Percentiles rank a stretch among this genome's conserved stretches.
These are phyloP conservation scores for Cladophialophora exuberans DNA, from an alignment of 2,329 filamentous ascomycete genomes.

Conservation along the genomic window DNA sequence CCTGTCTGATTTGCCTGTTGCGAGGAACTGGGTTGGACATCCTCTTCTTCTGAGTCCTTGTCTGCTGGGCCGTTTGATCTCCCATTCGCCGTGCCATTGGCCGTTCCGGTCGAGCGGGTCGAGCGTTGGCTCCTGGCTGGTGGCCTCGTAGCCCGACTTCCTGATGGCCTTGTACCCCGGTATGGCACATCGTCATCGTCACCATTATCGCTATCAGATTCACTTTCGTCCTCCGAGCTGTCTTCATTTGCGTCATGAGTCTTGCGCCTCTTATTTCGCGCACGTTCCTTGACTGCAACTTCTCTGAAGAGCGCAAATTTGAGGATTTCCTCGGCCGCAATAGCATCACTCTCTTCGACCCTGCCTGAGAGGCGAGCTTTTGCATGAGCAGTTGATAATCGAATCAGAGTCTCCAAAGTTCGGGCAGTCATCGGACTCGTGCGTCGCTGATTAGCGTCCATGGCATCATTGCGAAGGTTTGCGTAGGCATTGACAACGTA, in stretches of 20 bases:
- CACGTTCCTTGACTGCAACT: conserved; percentile 68
- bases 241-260: conserved; percentile 70
- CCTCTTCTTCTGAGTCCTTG: conserved; percentile 57
- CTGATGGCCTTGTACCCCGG: conserved; percentile 32
- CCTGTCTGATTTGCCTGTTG: conserved; percentile 41
- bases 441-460: conserved; percentile 89
- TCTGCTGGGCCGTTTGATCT: conserved; percentile 51
- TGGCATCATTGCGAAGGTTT: conserved; percentile 89
- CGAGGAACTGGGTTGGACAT: conserved; percentile 48
- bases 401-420: conserved; percentile 97
- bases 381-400: conserved; percentile 92
- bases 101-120: conserved; percentile 36
- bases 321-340: conserved; percentile 84
- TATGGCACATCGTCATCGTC: conserved; percentile 33
- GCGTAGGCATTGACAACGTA: conserved; percentile 92
- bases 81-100: conserved; percentile 47
- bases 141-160: conserved; percentile 33
- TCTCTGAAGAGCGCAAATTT: conserved; percentile 98
- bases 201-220: conserved; percentile 46
- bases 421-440: conserved; percentile 95
- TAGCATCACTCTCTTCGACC: conserved; percentile 86
- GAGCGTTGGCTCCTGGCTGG: conserved; percentile 31
- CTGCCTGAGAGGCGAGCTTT: conserved; percentile 86
- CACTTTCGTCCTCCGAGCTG: conserved; percentile 64
- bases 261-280: conserved; percentile 80